A percentile compares a stretch with the other conserved stretches of the same genome.
Conservation (phyloP, 2,329 filamentous ascomycete species). For the Penicillium sp. region DNA sequence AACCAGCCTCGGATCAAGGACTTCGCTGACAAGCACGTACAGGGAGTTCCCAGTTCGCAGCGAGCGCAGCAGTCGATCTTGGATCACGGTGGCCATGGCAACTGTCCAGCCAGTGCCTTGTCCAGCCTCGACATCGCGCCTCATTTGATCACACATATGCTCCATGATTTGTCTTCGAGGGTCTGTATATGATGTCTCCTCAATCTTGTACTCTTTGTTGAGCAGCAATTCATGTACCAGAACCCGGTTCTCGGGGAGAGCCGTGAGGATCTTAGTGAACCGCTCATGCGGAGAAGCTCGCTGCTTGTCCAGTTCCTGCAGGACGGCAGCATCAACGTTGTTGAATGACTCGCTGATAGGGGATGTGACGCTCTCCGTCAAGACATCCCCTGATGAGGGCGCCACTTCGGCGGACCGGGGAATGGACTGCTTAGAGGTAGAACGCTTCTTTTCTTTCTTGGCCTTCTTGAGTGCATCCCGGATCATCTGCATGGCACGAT, state of each 20-base stretch:
- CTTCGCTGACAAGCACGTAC: constrained; percentile 57
- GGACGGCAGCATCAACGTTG: constrained; percentile 32
- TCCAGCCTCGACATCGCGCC: constrained; percentile 52
- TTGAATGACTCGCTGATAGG: constrained; percentile 42
- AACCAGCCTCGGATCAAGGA: constrained; percentile 56
- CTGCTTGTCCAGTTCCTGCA: constrained; percentile 35
- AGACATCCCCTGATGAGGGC: constrained; percentile 29
- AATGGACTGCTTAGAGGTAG: constrained; percentile 53
- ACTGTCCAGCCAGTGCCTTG: constrained; percentile 57
- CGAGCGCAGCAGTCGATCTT: constrained; percentile 56
- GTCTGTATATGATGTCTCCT: constrained; percentile 47
- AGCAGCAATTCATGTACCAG: constrained; percentile 62
- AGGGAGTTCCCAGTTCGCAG: constrained; percentile 59
- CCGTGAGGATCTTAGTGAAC: constrained; percentile 54
- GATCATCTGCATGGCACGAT: constrained; percentile 57
- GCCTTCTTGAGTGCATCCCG: constrained; percentile 58
- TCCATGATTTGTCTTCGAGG: constrained; percentile 56
- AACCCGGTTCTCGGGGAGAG: constrained; percentile 57
- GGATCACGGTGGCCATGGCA: constrained; percentile 63
- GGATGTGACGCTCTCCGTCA: constrained; percentile 37
- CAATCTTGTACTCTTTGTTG: constrained; percentile 60
- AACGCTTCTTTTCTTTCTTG: constrained; percentile 50
- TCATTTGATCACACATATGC: constrained; percentile 57
- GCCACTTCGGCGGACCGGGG: constrained; percentile 50
- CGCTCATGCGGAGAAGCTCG: constrained; percentile 36